Conservation (phyloP, 2,329 filamentous ascomycete genomes). For the Ceratocystis diversiconidia region DNA sequence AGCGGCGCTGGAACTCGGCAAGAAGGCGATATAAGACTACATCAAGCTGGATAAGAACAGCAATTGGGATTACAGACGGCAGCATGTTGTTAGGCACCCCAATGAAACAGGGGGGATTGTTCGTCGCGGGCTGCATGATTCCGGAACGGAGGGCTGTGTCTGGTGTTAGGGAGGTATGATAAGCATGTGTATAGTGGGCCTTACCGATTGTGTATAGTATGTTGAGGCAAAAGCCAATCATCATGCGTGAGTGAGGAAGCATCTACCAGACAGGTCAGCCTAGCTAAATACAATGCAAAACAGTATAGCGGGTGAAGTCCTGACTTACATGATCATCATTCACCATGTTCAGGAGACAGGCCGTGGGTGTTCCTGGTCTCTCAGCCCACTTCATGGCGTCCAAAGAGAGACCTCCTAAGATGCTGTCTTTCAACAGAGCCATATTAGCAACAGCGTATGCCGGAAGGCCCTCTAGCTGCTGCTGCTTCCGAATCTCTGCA, state of each 20-base stretch:
- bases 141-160: neutral
- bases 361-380: neutral
- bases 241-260: neutral
- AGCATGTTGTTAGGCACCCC: neutral
- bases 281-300: neutral
- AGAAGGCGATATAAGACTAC: neutral
- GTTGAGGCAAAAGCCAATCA: neutral
- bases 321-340: neutral
- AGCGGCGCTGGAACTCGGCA: slow-evolving; percentile 8
- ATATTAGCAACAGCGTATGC: neutral
- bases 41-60: slow-evolving; percentile 1
- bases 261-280: neutral
- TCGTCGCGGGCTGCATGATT: neutral
- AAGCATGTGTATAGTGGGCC: neutral
- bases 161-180: neutral
- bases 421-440: neutral
- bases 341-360: neutral
- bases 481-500: neutral
- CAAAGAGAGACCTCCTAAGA: neutral
- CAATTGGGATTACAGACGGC: neutral
- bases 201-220: neutral
- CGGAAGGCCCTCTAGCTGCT: neutral
- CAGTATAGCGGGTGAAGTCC: neutral
- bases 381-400: neutral
- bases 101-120: neutral